Base-by-base conservation (phyloP, 2,329 filamentous ascomycete species). In the Hawksworthiomyces lignivorus region DNA sequence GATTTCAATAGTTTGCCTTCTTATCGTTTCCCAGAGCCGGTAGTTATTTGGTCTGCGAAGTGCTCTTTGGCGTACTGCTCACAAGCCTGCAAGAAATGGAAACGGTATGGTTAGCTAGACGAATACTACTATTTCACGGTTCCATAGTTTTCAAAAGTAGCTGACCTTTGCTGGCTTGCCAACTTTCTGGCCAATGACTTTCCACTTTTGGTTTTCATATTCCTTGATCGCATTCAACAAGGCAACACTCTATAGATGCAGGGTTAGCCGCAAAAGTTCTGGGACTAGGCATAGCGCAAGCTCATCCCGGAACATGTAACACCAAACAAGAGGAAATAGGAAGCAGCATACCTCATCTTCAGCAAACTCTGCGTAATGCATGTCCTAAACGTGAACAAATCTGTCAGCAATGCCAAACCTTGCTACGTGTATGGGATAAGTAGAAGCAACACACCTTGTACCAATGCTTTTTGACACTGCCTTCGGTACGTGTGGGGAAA, bases 381-480 rank as follows among this genome's bases (percentile, higher is more conserved):
- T 98, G 56, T 98, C 92, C 86, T 92, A 45, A 22, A 39, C 24
- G 43, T 51, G n/a, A n/a, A n/a, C n/a, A n/a, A n/a, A n/a, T n/a
- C n/a, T n/a, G 44, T 56, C 41, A 50, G 52, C 46, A 47, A 45
- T 26, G 32, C 29, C 8, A 30, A 22, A 35, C 14, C 9, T 24
- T 7, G 24, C 18, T 19, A 21, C n/a, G n/a, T n/a, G n/a, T n/a
- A n/a, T n/a, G n/a, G n/a, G n/a, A n/a, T n/a, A 8, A 12, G 20
- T 9, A 27, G 36, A 46, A 49, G 30, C 1, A 20, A 50, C 65
- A 43, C 69, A 87, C 87, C 75, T 97, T 97, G 65, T 98, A 97
- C 90, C 92, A 98, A 62, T 98, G 92, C 67, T 97, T 98, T 73
- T 97, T 98, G 18, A 98, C 92, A 57, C 89, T 96, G 7, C 92